Evolutionary conservation across 768 basidiomycete species (phyloP), one percentile per base, ranked within the genome.

Genomic region (Lactarius sp.): DNA sequence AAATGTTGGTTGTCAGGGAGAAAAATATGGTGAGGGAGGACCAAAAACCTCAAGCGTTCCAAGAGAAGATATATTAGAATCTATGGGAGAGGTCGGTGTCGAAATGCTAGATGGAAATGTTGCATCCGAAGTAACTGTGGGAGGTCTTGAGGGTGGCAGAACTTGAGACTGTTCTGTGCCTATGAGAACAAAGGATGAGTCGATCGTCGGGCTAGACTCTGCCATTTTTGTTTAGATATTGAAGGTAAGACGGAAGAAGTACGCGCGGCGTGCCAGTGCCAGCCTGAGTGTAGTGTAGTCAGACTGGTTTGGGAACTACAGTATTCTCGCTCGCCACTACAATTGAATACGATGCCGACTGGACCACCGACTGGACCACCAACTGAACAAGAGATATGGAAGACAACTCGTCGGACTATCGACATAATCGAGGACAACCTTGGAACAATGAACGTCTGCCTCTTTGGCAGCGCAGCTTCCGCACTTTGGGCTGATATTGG

Each of bases 91-190:
- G 18, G 62, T 64, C 16, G 62, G 62, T 3, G 62, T 64, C 12
- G 63, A 64, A 34, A 64, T 64, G 9, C 59, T 64, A 1, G 63
- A 64, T 14, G 63, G 63, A 56, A 64, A 64, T 16, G 63, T 64
- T 7, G 47, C 47, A 6, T 64, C 63, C 3, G 63, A 64, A 34
- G 58, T 56, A 0, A 51, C 63, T 12, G 63, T 64, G 20, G 53
- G 53, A 13, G 63, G 63, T 7, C 63, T 33, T 8, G 53, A 51
- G 9, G 54, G 57, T 39, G 56, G 52, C 16, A 64, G 27, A 42
- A 39, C 46, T 59, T 64, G 62, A 42, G 62, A 59, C 4, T 64
- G 62, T 7, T 64, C 62, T 4, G 63, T 16, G 9, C 53, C 53
- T 27, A 64, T 14, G 54, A 64, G 33, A 42, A 64, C 31, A 44